Evolutionary conservation across 78 protist genomes (phyloP), one percentile per base, ranked within the genome.

Genomic region (Guillardia theta): DNA sequence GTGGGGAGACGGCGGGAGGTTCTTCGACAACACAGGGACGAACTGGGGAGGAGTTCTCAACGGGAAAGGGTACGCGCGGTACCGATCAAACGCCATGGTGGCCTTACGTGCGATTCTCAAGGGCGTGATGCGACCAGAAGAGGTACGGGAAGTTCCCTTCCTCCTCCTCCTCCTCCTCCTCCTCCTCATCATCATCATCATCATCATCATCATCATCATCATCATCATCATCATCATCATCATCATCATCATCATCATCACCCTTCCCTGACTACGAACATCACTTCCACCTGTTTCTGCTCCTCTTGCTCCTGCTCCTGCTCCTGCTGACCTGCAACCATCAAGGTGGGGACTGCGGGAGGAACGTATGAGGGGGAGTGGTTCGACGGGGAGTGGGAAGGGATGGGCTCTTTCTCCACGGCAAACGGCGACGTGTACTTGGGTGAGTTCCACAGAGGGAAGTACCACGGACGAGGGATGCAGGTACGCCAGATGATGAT

Each of bases 311-410:
- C 15, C 58, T 50, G 30, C 15, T 15, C 30, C 10, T 50, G 58
- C 58, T 15, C 58, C 58, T 70, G 83, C 83, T 4, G 83, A 22
- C 36, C 8, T 70, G 41, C 41, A 1, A 1, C 41, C 33, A 53
- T 18, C 33, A 21, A 70, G 83, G 83, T 70, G 36, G 83, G 90
- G 33, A 21, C 90, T 6, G 90, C 90, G 19, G 90, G 90, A 30
- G 90, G 90, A 4, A 78, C 90, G 47, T 78, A 78, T 8, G 90
- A 78, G 9, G 90, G 90, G 43, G 90, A 78, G 90, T 78, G 90
- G 90, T n/a, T 78, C 24, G 90, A 78, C 12, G 90, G 90, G 33
- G 90, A 78, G 44, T 78, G 90, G 90, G 53, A 78, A 22, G 90
- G 90, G n/a, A 41, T 43, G 41, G 90, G 90, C 10, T 19, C 50